Base-by-base conservation (phyloP, 495 filamentous ascomycete genomes). In the Aspergillus steynii region DNA sequence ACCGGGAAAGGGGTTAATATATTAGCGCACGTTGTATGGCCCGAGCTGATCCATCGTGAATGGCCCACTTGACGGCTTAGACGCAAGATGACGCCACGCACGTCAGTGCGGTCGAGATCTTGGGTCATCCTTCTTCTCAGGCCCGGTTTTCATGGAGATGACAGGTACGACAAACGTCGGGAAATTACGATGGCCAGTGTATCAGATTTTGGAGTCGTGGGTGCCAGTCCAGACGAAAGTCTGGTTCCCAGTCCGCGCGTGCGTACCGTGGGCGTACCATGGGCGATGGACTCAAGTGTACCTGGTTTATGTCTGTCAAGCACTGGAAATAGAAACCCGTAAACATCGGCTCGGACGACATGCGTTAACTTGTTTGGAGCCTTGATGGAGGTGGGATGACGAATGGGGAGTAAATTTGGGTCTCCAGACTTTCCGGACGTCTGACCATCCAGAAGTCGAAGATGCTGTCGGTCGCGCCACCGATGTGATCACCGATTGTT, bases 61-160 rank as follows among this genome's bases (percentile, higher is more conserved):
- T 53, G 52, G 46, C 34, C 59, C 59, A 61, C 59, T 61, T 49
- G 25, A 20, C 28, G 29, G 45, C 45, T 53, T 26, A 27, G 14
- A n/a, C 20, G 50, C 26, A 10, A 10, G 6, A 66, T 67, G 61
- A 65, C 63, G 65, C 63, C 55, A 66, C 49, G 59, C 63, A 65
- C 64, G 61, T 66, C 65, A 63, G 59, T 53, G 31, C 32, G 15
- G 32, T 28, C 10, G 54, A 47, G 25, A 56, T 10, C 14, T 42
- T 12, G 37, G 31, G 4, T 32, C 3, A 4, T 32, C 31, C 7
- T 32, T 32, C 4, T 32, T 7, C 31, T 32, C 31, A 42, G 37
- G 7, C 37, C 37, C 37, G 37, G 37, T 42, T 42, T 42, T 42
- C 37, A 42, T 42, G 37, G 37, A 42, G 37, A 42, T 42, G 37